These are phyloP conservation scores for Lunularia cruciata DNA, from an alignment of 225 moss, liverwort and hornwort species.

Conservation along the genomic window DNA sequence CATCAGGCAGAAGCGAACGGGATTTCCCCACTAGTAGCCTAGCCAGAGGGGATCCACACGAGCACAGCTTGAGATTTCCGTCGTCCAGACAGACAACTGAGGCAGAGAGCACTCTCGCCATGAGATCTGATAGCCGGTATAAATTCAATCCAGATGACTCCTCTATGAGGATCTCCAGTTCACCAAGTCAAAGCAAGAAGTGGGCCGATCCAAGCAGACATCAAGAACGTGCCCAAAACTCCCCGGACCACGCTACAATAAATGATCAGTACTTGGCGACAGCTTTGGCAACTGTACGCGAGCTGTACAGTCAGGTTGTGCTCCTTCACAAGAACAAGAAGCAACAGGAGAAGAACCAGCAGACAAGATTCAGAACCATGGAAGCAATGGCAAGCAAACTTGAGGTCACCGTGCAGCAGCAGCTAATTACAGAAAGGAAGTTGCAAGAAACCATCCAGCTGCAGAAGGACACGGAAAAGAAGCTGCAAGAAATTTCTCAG, in stretches of 20 bases:
- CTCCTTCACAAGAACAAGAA: constrained; percentile 10
- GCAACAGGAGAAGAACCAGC: background rate
- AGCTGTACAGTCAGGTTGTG: constrained; percentile 15
- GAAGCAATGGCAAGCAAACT: constrained; percentile 1
- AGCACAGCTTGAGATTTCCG: background rate
- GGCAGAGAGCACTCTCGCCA: background rate
- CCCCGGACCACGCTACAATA: background rate
- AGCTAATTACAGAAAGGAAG: constrained; percentile 6
- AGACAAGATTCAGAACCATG: background rate
- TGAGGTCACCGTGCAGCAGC: background rate
- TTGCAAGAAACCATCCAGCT: background rate
- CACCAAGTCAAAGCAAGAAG: background rate
- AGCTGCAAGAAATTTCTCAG: background rate
- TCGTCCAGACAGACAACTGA: background rate
- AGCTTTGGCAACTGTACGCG: constrained; percentile 6
- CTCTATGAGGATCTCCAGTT: background rate
- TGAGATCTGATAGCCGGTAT: background rate
- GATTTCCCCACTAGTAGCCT: background rate
- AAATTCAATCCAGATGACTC: background rate
- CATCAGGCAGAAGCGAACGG: background rate
- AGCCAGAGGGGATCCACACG: background rate
- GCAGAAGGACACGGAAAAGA: background rate
- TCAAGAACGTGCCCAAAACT: background rate
- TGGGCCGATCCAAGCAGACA: background rate
- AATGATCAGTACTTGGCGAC: constrained; percentile 8